Evolutionary conservation across 2,329 filamentous ascomycete species (phyloP).

Genomic region (Chalaropsis thielavioides): DNA sequence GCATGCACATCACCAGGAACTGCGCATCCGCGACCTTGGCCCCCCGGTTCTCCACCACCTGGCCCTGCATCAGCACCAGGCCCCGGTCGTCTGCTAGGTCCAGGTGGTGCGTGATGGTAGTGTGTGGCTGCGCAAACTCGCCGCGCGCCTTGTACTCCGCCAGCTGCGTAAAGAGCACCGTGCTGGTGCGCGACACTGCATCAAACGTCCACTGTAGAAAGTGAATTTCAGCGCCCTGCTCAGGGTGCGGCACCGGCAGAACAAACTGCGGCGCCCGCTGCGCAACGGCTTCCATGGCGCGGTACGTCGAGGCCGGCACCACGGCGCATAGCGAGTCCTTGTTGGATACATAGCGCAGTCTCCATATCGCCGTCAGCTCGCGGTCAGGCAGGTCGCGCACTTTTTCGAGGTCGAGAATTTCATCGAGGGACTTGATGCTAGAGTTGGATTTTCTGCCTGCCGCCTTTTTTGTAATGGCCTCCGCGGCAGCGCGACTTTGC

Average conservation of each 20-base stretch:
- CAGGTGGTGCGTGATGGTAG: slow-evolving; percentile 79
- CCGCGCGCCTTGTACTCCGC: slow-evolving; percentile 85
- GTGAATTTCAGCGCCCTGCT: slow-evolving; percentile 73
- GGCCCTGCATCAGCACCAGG: slow-evolving; percentile 74
- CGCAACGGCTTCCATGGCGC: slow-evolving; percentile 55
- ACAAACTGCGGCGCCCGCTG: slow-evolving; percentile 75
- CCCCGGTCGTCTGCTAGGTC: slow-evolving; percentile 63
- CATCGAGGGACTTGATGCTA: slow-evolving; percentile 33
- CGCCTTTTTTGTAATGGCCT: slow-evolving; percentile 13
- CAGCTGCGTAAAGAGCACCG: slow-evolving; percentile 84
- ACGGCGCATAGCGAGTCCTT: slow-evolving; percentile 68
- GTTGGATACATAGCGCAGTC: slow-evolving; percentile 64
- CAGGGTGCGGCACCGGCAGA: slow-evolving; percentile 60
- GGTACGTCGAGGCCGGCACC: slow-evolving; percentile 61
- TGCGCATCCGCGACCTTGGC: slow-evolving; percentile 68
- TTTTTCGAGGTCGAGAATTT: slow-evolving; percentile 65
- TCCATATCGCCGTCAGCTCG: slow-evolving; percentile 82
- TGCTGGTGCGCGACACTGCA: slow-evolving; percentile 44
- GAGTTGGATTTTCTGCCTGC: slow-evolving; percentile 17
- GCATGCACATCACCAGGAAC: slow-evolving; percentile 83
- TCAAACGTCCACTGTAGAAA: slow-evolving; percentile 96
- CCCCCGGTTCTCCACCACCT: slow-evolving; percentile 60
- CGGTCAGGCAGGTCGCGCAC: slow-evolving; percentile 55
- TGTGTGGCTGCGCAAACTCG: slow-evolving; percentile 82
- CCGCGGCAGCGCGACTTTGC: slow-evolving; percentile 24